Conservation (phyloP, 31 red algal species). For the Porphyra umbilicalis region DNA sequence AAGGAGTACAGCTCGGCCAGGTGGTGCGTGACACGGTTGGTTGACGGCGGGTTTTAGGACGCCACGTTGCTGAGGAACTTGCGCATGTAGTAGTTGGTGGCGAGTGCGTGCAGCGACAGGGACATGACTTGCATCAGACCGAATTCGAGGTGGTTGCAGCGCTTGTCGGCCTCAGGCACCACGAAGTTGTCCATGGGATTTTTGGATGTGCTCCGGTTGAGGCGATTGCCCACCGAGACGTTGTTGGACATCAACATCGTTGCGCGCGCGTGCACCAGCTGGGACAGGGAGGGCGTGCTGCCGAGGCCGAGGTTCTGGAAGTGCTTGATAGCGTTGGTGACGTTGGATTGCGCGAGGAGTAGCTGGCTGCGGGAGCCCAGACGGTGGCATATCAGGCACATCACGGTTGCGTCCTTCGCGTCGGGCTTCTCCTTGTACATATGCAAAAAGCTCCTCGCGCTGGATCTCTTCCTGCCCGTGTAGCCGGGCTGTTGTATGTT, state of each 20-base stretch:
- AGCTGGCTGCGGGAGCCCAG: too few relatives aligned
- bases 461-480: too few relatives aligned
- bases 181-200: background rate
- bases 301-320: too few relatives aligned
- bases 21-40: background rate
- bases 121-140: background rate
- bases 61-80: background rate
- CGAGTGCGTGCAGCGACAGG: background rate
- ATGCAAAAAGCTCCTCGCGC: too few relatives aligned
- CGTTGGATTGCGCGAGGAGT: too few relatives aligned
- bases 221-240: background rate
- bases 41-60: background rate
- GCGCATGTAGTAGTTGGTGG: background rate
- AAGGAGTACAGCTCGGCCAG: background rate
- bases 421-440: too few relatives aligned
- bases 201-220: background rate
- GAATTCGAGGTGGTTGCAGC: background rate
- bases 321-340: too few relatives aligned
- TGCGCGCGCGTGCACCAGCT: too few relatives aligned
- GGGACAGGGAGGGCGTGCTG: too few relatives aligned
- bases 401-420: too few relatives aligned
- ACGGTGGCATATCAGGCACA: too few relatives aligned
- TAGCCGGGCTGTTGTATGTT: too few relatives aligned
- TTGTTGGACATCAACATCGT: background rate
- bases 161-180: background rate